Evolutionary conservation across 2,329 filamentous ascomycete genomes (phyloP), one percentile per base, ranked within the genome.

Genomic region (Arthroderma uncinatum): DNA sequence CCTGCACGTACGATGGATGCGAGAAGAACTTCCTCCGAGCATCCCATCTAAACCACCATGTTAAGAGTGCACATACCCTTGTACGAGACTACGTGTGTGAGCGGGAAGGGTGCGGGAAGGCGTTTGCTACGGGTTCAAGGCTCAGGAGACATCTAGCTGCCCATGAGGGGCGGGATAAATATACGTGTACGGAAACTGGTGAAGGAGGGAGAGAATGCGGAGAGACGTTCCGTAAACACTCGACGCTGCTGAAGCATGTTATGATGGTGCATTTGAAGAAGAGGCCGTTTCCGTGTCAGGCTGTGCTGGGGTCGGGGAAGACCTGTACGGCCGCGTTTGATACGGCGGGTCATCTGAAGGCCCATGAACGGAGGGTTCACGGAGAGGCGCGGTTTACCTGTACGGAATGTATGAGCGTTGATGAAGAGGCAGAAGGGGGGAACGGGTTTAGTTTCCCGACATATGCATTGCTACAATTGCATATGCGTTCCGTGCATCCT

Each of bases 21-120:
- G 81, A 82, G 65, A 96, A 95, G 74, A 81, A 84, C 42, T 97
- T 95, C 68, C 81, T 89, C 12, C 87, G 93, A 60, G 82, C 89
- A 62, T 92, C 92, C 64, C 90, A 96, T 72, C 78, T 96, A 16
- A 84, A 86, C 59, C 85, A 90, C 62, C 92, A 97, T 69, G 73
- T 94, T 66, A 90, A 91, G 68, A 87, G 86, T 57, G 84, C 85
- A 9, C 92, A 96, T 69, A 85, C 81, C 19, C 77, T 82, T 56
- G 79, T 89, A 62, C 80, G 85, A 58, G 80, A 83, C 50, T 85
- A 89, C 68, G 70, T 79, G 25, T 96, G 91, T 73, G 75, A 79
- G n/a, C 82, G 82, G 65, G 77, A 82, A 12, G 83, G 78, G 4
- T 96, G 92, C 67, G 82, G 78, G 54, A 93, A 92, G 75, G 83